Conservation (phyloP, 2,329 filamentous ascomycete species). For the Rhinocladiella similis region DNA sequence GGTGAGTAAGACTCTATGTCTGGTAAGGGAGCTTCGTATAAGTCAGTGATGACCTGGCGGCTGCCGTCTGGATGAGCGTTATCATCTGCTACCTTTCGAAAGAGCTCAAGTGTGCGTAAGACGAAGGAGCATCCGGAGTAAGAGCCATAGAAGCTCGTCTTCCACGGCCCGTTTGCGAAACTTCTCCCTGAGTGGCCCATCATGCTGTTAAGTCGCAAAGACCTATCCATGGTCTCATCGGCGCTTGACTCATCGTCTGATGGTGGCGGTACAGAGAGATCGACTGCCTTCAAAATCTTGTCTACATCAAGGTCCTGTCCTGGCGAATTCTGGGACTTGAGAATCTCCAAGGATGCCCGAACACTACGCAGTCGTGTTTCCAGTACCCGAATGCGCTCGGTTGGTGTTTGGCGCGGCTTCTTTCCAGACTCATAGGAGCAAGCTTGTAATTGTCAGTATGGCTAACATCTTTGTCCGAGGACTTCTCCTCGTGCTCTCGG, state of each 20-base stretch:
- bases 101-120: constrained; percentile 22
- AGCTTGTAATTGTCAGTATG: constrained; percentile 7
- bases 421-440: constrained; percentile 23
- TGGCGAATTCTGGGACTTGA: constrained; percentile 14
- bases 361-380: constrained; percentile 20
- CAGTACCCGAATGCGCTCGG: constrained; percentile 25
- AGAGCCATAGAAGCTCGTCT: constrained; percentile 20
- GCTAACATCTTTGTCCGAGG: too few relatives aligned
- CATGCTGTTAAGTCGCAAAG: constrained; percentile 18
- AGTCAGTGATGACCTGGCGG: constrained; percentile 7
- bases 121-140: constrained; percentile 21
- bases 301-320: constrained; percentile 13
- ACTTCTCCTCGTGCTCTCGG: neutral
- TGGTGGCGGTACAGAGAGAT: constrained; percentile 13
- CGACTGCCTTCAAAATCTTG: constrained; percentile 12
- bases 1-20: constrained; percentile 1
- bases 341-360: constrained; percentile 11
- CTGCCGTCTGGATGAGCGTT: constrained; percentile 1
- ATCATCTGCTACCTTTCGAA: constrained; percentile 12
- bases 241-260: constrained; percentile 9
- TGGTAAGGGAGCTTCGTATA: constrained; percentile 18
- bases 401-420: constrained; percentile 22
- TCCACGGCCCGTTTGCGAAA: constrained; percentile 11
- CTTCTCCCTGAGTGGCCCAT: constrained; percentile 12
- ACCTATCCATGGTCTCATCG: constrained; percentile 4